phyloP scores from a whole-genome alignment of 345 rosid genomes.

The Pseudoturritis turrita region DNA sequence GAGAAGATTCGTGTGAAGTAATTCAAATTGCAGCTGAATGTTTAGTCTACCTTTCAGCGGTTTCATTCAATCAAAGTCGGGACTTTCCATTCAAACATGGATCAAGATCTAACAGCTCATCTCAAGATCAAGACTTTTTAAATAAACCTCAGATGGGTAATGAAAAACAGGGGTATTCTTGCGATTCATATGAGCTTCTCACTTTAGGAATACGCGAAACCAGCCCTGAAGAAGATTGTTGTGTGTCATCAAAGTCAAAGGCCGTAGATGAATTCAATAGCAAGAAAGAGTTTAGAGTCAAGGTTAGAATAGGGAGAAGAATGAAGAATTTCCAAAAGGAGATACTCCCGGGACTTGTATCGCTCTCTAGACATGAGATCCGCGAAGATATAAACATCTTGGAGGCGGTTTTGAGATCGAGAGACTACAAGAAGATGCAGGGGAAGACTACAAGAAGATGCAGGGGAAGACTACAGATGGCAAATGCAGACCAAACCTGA shows the following conservation, averaged over 20 bases:
- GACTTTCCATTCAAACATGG: neutral
- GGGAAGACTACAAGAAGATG: too few species aligned
- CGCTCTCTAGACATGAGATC: constrained; percentile 62
- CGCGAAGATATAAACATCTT: constrained; percentile 56
- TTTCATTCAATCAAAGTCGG: neutral
- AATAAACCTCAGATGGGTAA: neutral
- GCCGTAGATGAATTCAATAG: constrained; percentile 28
- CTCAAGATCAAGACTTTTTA: neutral
- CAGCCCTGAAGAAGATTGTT: constrained; percentile 38
- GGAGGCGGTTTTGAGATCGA: constrained; percentile 61
- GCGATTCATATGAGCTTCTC: constrained; percentile 50
- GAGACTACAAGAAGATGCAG: constrained; percentile 47
- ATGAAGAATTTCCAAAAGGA: constrained; percentile 71
- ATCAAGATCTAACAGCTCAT: neutral
- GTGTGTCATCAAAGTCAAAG: constrained; percentile 51
- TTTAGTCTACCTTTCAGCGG: constrained; percentile 37
- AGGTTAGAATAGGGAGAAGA: constrained; percentile 65
- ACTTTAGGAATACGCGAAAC: constrained; percentile 42
- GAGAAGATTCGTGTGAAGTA: constrained; percentile 14
- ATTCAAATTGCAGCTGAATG: constrained; percentile 54
- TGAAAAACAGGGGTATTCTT: constrained; percentile 32
- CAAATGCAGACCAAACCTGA: neutral
- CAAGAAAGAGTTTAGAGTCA: constrained; percentile 40
- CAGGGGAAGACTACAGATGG: constrained; percentile 33
- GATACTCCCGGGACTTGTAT: constrained; percentile 47